Conservation (phyloP, 1,284 basidiomycete genomes). For the Boletus subluridellus region DNA sequence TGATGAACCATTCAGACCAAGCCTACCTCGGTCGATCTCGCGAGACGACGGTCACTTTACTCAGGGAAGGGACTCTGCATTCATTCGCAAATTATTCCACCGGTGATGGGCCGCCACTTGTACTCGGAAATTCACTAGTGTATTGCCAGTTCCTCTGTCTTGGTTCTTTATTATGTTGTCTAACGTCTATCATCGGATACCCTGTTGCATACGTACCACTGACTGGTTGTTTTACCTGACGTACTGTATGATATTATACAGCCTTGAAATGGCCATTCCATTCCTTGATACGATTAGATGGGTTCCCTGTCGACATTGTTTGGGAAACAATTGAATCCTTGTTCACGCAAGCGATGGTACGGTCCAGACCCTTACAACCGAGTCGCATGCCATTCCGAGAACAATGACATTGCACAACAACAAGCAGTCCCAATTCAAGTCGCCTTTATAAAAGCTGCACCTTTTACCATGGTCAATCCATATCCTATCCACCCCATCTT, state of each 20-base stretch:
- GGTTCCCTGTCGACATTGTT: constrained; percentile 6
- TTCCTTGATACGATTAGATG: neutral
- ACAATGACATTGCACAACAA: constrained; percentile 26
- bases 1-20: constrained; percentile 40
- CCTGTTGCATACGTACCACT: constrained; percentile 40
- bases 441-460: constrained; percentile 18
- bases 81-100: constrained; percentile 36
- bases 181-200: constrained; percentile 34
- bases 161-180: constrained; percentile 31
- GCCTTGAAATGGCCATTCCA: neutral
- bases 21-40: constrained; percentile 31
- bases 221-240: constrained; percentile 29
- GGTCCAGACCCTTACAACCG: neutral
- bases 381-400: constrained; percentile 3
- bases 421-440: constrained; percentile 14
- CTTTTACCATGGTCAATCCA: constrained; percentile 1
- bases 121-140: constrained; percentile 27
- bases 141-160: constrained; percentile 29
- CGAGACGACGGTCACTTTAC: constrained; percentile 33
- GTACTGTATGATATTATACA: constrained; percentile 28
- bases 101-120: constrained; percentile 24
- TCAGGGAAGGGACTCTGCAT: constrained; percentile 34
- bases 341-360: constrained; percentile 10
- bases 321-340: constrained; percentile 10
- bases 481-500: neutral